These are phyloP conservation scores for Salix brachista DNA, from an alignment of 345 rosid genomes.

Conservation along the genomic window DNA sequence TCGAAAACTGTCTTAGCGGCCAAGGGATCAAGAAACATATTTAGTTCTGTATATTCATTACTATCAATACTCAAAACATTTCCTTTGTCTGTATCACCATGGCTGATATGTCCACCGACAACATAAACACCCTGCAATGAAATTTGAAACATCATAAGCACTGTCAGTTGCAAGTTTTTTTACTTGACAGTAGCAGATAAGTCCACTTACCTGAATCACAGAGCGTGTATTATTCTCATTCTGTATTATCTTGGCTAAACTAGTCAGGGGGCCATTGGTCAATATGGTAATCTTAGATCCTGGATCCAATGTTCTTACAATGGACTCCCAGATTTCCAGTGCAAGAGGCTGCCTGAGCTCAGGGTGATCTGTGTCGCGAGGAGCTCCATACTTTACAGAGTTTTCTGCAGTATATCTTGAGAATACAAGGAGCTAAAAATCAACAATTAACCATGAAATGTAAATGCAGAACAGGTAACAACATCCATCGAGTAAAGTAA, in stretches of 20 bases:
- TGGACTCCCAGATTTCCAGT: slow-evolving; percentile 63
- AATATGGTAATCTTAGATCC: slow-evolving; percentile 60
- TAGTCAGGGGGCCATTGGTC: slow-evolving; percentile 83
- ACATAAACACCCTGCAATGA: slow-evolving; percentile 57
- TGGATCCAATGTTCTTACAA: slow-evolving; percentile 31
- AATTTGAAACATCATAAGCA: background rate
- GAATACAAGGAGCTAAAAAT: background rate
- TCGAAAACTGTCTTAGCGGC: slow-evolving; percentile 70
- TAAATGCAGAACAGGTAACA: background rate
- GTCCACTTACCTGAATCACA: slow-evolving; percentile 50
- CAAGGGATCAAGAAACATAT: slow-evolving; percentile 81
- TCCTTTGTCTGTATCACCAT: slow-evolving; percentile 39
- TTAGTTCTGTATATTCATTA: slow-evolving; percentile 66
- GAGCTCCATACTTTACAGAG: slow-evolving; percentile 56
- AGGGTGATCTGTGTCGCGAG: slow-evolving; percentile 62
- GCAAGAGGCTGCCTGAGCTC: slow-evolving; percentile 72
- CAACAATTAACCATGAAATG: background rate
- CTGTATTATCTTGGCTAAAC: slow-evolving; percentile 55
- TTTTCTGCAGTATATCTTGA: slow-evolving; percentile 77
- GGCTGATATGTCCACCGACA: slow-evolving; percentile 80
- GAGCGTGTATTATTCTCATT: slow-evolving; percentile 36
- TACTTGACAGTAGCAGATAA: background rate
- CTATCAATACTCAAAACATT: slow-evolving; percentile 50
- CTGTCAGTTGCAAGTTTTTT: too few relatives aligned
- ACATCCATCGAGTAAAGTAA: background rate